These are phyloP conservation scores for Juglanconis oblonga DNA, from an alignment of 2,329 filamentous ascomycete species.

Conservation along the genomic window DNA sequence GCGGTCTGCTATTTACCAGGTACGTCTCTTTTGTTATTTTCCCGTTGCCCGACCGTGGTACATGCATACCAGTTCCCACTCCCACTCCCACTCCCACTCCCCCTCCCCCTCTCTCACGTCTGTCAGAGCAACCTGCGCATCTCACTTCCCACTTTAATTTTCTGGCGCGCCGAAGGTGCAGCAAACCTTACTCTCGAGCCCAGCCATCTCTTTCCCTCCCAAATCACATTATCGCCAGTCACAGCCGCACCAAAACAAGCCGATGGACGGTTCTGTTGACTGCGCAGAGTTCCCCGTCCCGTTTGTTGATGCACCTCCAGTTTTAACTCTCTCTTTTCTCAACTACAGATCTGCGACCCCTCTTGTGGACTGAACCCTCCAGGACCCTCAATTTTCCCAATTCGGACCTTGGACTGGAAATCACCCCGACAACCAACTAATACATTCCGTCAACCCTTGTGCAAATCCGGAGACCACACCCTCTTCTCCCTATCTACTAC, in stretches of 20 bases:
- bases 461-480: neutral
- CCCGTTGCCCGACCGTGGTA: neutral
- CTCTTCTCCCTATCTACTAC: constrained; percentile 1
- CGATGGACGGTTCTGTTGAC: constrained; percentile 2
- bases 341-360: neutral
- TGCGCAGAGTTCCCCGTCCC: constrained; percentile 8
- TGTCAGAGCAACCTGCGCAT: neutral
- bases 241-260: neutral
- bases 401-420: constrained; percentile 2
- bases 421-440: constrained; percentile 17
- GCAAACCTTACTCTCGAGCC: neutral
- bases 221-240: neutral
- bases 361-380: constrained; percentile 1
- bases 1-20: neutral
- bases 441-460: neutral
- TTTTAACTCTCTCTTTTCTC: constrained; percentile 5
- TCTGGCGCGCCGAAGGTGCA: neutral
- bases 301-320: constrained; percentile 1
- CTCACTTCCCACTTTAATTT: neutral
- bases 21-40: constrained; percentile 3
- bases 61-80: too few relatives aligned
- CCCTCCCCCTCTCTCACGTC: neutral
- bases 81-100: too few relatives aligned
- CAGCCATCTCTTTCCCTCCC: neutral
- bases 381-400: constrained; percentile 6